phyloP scores from a whole-genome alignment of 2,329 filamentous ascomycete species.

The Talaromyces verruculosus region DNA sequence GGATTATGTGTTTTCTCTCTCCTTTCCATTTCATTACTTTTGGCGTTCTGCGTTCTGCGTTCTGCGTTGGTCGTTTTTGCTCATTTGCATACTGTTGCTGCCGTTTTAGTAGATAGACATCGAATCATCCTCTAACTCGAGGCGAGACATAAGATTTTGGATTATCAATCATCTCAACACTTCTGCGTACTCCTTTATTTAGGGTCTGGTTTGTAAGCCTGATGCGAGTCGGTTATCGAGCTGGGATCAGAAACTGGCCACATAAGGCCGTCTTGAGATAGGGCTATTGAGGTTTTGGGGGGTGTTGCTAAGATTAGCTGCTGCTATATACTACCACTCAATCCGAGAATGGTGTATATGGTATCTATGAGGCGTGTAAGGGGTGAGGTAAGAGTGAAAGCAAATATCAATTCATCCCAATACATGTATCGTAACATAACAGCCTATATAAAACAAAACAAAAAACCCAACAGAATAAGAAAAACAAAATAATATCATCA shows the following conservation, averaged over 20 bases:
- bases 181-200: neutral
- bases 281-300: neutral
- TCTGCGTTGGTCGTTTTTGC: neutral
- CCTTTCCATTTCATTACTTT: neutral
- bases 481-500: slow-evolving; percentile 8
- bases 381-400: neutral
- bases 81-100: neutral
- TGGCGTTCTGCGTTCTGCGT: neutral
- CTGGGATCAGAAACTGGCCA: neutral
- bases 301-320: neutral
- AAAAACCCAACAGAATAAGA: neutral
- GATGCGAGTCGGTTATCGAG: neutral
- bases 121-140: neutral
- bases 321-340: neutral
- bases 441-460: neutral
- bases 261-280: too few species aligned
- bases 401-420: neutral
- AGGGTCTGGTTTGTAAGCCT: neutral
- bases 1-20: neutral
- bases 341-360: too few species aligned
- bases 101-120: neutral
- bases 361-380: neutral
- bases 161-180: neutral
- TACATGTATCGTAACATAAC: neutral
- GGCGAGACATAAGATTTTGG: neutral